A percentile compares a stretch with the other conserved stretches of the same genome.
Evolutionary conservation across 2,329 filamentous ascomycete genomes (phyloP).

Genomic region (Diaporthe eres): DNA sequence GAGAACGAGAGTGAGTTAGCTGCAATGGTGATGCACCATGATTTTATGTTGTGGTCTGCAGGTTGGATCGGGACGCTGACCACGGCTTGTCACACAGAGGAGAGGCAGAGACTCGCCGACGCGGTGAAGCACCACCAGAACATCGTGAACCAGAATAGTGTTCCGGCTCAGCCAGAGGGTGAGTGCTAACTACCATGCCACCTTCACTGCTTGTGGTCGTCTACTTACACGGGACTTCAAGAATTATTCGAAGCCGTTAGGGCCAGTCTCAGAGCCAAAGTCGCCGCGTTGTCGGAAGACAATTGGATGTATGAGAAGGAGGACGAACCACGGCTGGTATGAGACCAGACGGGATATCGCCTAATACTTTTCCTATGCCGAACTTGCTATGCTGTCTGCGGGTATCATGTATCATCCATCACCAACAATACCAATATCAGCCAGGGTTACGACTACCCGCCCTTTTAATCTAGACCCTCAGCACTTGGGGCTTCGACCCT

Average conservation of each 20-base stretch:
- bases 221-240: constrained; percentile 48
- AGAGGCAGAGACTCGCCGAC: constrained; percentile 72
- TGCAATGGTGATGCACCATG: not conserved
- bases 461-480: constrained; percentile 70
- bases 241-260: constrained; percentile 80
- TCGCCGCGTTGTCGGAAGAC: constrained; percentile 82
- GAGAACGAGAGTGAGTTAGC: constrained; percentile 66
- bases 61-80: not conserved
- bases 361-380: constrained; percentile 20
- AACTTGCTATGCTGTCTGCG: constrained; percentile 22
- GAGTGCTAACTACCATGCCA: constrained; percentile 45
- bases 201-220: not conserved
- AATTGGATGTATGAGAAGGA: constrained; percentile 93
- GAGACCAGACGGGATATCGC: constrained; percentile 2
- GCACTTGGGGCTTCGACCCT: constrained; percentile 65
- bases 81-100: constrained; percentile 56
- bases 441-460: not conserved
- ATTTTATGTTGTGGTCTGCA: not conserved
- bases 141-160: constrained; percentile 62
- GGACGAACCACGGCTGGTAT: constrained; percentile 58
- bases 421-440: constrained; percentile 30
- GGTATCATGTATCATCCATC: constrained; percentile 32
- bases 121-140: constrained; percentile 72
- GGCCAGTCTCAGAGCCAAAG: constrained; percentile 79
- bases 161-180: constrained; percentile 77